Percentiles rank a stretch among this genome's conserved stretches.
These are phyloP conservation scores for Pleomassaria siparia DNA, from an alignment of 2,329 filamentous ascomycete genomes.

Conservation along the genomic window DNA sequence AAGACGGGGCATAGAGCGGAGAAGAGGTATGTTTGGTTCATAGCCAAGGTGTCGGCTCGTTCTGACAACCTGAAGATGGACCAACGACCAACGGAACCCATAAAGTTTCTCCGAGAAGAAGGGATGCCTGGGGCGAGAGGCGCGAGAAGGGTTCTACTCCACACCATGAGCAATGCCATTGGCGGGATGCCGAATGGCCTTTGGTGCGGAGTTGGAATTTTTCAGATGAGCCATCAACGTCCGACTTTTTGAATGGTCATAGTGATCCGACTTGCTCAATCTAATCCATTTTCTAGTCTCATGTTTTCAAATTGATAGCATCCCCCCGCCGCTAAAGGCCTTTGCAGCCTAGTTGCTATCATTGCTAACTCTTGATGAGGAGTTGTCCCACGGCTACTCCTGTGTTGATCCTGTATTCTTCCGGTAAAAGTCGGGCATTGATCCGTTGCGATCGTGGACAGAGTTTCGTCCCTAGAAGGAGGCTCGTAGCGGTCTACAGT, in stretches of 20 bases:
- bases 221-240: background rate
- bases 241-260: constrained; percentile 1
- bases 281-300: background rate
- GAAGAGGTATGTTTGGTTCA: constrained; percentile 8
- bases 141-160: constrained; percentile 7
- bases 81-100: background rate
- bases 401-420: background rate
- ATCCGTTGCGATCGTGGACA: background rate
- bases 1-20: background rate
- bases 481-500: too few species aligned
- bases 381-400: background rate
- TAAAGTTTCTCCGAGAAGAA: background rate
- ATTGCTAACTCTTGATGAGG: background rate
- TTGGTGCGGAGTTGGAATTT: constrained; percentile 25
- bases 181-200: constrained; percentile 16
- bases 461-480: background rate
- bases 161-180: constrained; percentile 12
- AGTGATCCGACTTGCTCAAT: background rate
- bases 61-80: constrained; percentile 8
- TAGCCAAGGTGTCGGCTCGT: constrained; percentile 1
- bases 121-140: background rate
- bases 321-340: background rate
- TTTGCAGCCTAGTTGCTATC: background rate
- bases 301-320: constrained; percentile 1
- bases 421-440: background rate